A percentile compares a stretch with the other conserved stretches of the same genome.
These are phyloP conservation scores for Solanum habrochaites DNA, from an alignment of 257 asterid genomes.

Conservation along the genomic window DNA sequence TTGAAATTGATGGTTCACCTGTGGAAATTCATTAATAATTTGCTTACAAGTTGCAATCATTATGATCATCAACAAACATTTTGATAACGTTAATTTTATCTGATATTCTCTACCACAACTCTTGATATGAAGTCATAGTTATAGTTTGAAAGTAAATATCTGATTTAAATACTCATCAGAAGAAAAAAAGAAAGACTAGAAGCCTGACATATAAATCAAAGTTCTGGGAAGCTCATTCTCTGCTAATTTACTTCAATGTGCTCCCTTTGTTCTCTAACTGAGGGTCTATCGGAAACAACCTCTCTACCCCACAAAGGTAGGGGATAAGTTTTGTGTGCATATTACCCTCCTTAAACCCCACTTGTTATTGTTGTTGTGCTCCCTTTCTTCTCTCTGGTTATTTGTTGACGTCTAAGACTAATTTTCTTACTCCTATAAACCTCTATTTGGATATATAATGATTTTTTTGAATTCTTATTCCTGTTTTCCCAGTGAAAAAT, in stretches of 20 bases:
- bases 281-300: background rate
- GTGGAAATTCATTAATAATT: background rate
- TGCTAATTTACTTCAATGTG: background rate
- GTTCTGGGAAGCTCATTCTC: background rate
- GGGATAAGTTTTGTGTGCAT: background rate
- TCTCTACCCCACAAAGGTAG: background rate
- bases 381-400: background rate
- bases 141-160: background rate
- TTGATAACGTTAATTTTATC: background rate
- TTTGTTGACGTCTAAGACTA: background rate
- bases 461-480: background rate
- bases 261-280: background rate
- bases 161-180: background rate
- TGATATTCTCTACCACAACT: background rate
- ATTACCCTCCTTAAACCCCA: background rate
- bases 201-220: background rate
- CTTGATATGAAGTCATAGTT: background rate
- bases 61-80: background rate
- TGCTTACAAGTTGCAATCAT: background rate
- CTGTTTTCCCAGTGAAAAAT: conserved; percentile 49
- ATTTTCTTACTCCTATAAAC: background rate
- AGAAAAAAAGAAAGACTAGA: background rate
- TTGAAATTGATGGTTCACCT: background rate
- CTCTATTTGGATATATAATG: background rate
- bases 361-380: background rate